Evolutionary conservation across 2,329 filamentous ascomycete species (phyloP).

Genomic region (Cordyceps tenuipes): DNA sequence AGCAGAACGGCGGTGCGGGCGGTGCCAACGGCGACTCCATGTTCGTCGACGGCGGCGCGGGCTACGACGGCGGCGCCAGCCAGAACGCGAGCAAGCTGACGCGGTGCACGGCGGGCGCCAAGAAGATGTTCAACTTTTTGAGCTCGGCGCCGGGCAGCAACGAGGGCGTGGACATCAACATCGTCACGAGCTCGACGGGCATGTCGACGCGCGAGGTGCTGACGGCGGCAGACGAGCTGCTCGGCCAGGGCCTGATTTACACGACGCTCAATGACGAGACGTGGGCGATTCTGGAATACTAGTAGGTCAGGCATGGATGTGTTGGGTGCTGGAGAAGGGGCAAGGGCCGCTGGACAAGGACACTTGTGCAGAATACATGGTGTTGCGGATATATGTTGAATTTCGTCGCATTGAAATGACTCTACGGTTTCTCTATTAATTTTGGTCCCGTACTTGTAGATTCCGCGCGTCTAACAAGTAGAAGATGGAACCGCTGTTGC

Average conservation of each 20-base stretch:
- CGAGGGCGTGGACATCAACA: constrained; percentile 75
- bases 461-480: neutral
- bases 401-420: constrained; percentile 3
- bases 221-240: constrained; percentile 72
- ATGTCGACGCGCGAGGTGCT: constrained; percentile 64
- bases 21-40: constrained; percentile 25
- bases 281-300: constrained; percentile 74
- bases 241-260: constrained; percentile 68
- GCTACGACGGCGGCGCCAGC: constrained; percentile 26
- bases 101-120: constrained; percentile 49
- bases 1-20: constrained; percentile 17
- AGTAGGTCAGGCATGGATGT: constrained; percentile 7
- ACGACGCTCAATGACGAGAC: constrained; percentile 90
- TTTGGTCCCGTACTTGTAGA: neutral
- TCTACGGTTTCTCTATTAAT: neutral
- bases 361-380: constrained; percentile 4
- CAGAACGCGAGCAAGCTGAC: constrained; percentile 27
- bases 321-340: neutral
- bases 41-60: constrained; percentile 28
- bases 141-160: constrained; percentile 60
- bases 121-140: constrained; percentile 64
- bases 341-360: neutral
- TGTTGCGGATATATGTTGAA: constrained; percentile 11
- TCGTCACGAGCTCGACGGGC: constrained; percentile 58
- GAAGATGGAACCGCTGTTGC: no score